phyloP scores from a whole-genome alignment of 192 early-diverging fungal genomes.

The Powellomyces hirtus region DNA sequence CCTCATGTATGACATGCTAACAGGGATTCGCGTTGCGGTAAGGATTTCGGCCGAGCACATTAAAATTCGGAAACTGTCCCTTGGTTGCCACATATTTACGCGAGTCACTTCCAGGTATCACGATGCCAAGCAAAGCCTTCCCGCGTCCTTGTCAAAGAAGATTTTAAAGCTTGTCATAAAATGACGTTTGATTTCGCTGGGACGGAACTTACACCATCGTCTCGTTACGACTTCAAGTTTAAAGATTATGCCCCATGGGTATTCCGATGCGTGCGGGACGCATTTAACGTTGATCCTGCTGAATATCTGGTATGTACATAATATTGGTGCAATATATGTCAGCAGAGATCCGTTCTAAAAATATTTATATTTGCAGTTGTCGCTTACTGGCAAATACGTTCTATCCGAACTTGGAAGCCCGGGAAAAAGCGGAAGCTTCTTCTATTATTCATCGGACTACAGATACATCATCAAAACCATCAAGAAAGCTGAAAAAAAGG shows the following conservation, averaged over 20 bases:
- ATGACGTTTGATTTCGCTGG: conserved; percentile 95
- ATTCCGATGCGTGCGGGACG: conserved; percentile 85
- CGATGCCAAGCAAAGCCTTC: conserved; percentile 82
- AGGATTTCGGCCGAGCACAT: conserved; percentile 19
- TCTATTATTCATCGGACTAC: conserved; percentile 98
- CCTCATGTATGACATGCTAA: conserved; percentile 99
- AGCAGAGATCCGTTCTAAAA: conserved; percentile 9
- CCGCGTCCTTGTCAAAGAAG: conserved; percentile 65
- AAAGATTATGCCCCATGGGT: conserved; percentile 99
- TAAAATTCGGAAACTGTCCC: no score
- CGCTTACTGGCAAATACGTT: conserved; percentile 94
- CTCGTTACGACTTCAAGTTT: conserved; percentile 98
- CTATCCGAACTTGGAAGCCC: conserved; percentile 91
- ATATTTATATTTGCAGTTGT: conserved; percentile 55
- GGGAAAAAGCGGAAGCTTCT: conserved; percentile 95
- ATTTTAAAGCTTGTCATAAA: conserved; percentile 89
- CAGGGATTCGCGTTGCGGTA: conserved; percentile 88
- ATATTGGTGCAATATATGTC: not conserved
- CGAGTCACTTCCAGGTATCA: conserved; percentile 57
- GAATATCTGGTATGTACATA: conserved; percentile 85
- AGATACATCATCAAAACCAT: conserved; percentile 99
- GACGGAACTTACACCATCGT: conserved; percentile 92
- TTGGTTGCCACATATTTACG: no score
- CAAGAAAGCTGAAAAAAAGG: conserved; percentile 92
- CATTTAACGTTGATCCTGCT: conserved; percentile 83